phyloP scores from a whole-genome alignment of 106 monocot species.

The Dendrobium chrysotoxum region DNA sequence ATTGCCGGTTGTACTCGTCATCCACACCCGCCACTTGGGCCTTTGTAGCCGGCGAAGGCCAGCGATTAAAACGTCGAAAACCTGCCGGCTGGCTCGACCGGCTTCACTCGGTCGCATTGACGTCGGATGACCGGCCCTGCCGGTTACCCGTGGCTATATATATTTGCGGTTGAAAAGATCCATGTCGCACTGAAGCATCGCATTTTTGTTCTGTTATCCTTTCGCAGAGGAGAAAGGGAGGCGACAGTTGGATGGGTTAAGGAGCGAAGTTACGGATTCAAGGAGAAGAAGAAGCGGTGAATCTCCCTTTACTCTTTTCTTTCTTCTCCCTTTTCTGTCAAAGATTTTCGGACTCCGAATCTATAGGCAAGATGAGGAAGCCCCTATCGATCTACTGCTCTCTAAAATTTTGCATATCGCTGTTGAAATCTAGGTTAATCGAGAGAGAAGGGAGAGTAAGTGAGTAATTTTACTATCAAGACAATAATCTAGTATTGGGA shows the following conservation, averaged over 20 bases:
- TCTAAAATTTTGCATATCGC: neutral
- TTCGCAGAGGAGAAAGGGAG: neutral
- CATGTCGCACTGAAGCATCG: neutral
- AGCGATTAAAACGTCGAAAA: neutral
- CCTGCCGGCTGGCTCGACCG: neutral
- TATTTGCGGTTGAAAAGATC: neutral
- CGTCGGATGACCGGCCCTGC: neutral
- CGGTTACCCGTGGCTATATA: too few relatives aligned
- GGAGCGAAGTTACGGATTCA: neutral
- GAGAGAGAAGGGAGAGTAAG: neutral
- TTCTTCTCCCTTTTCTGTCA: neutral
- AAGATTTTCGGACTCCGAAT: neutral
- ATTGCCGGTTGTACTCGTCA: neutral
- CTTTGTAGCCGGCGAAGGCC: neutral
- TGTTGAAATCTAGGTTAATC: neutral
- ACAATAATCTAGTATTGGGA: neutral
- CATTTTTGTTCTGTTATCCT: neutral
- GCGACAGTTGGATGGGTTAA: neutral
- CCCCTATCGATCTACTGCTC: neutral
- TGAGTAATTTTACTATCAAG: neutral
- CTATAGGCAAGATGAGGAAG: neutral
- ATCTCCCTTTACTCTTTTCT: neutral
- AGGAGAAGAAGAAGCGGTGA: neutral
- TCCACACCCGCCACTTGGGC: neutral
- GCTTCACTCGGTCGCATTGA: neutral